These are phyloP conservation scores for Apophysomyces sp. DNA, from an alignment of 371 early-diverging fungal species.

Conservation along the genomic window DNA sequence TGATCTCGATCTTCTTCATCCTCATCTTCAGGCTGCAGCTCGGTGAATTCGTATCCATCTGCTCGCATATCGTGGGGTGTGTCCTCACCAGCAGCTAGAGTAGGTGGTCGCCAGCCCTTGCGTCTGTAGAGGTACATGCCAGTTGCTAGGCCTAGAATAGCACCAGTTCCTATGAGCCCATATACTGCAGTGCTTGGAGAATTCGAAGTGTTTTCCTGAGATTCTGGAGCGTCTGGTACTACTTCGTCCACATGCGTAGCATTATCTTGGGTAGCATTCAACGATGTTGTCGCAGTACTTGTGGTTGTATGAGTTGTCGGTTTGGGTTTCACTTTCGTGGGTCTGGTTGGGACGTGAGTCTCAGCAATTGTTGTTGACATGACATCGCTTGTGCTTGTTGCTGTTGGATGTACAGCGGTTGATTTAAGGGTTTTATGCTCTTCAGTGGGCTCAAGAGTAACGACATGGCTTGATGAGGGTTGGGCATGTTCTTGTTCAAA, in stretches of 20 bases:
- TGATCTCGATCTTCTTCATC: constrained; percentile 12
- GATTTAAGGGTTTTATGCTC: constrained; percentile 1
- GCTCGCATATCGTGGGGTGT: constrained; percentile 9
- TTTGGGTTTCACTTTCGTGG: constrained; percentile 19
- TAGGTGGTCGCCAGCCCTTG: constrained; percentile 16
- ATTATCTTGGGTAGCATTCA: neutral
- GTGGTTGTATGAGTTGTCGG: constrained; percentile 4
- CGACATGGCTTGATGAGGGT: constrained; percentile 5
- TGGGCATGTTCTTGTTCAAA: constrained; percentile 32
- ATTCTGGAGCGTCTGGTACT: neutral
- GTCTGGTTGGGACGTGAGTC: constrained; percentile 11
- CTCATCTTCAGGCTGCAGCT: constrained; percentile 17
- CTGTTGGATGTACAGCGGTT: no score
- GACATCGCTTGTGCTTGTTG: neutral
- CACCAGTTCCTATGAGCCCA: constrained; percentile 19
- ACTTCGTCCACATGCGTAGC: neutral
- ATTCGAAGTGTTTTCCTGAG: neutral
- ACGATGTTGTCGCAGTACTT: neutral
- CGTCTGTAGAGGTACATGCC: constrained; percentile 22
- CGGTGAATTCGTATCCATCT: constrained; percentile 22
- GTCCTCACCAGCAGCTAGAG: constrained; percentile 6
- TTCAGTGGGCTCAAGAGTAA: neutral
- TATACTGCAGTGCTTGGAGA: constrained; percentile 10
- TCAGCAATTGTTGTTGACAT: neutral
- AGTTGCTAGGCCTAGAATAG: constrained; percentile 16